A percentile compares a stretch with the other conserved stretches of the same genome.
Evolutionary conservation across 2,329 filamentous ascomycete genomes (phyloP).

Genomic region (Coniochaeta sp.): DNA sequence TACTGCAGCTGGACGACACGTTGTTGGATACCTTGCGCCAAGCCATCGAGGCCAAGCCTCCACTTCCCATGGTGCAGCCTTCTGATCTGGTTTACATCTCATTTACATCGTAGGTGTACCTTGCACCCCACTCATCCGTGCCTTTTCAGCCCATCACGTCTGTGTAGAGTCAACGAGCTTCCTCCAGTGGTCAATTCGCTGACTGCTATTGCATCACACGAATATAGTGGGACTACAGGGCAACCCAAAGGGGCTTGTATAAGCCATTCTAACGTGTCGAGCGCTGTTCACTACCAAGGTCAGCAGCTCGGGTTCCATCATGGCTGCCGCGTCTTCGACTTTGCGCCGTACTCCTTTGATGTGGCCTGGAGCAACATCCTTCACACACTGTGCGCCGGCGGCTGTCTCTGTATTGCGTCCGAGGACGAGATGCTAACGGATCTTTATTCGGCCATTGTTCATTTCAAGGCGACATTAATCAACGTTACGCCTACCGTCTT

Average conservation of each 20-base stretch:
- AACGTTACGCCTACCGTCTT: neutral
- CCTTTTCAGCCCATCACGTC: no score
- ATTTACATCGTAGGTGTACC: no score
- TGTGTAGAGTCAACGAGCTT: no score
- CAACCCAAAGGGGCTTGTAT: neutral
- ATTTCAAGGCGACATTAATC: neutral
- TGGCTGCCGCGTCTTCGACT: neutral
- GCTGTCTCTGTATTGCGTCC: neutral
- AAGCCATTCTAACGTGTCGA: neutral
- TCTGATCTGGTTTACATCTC: neutral
- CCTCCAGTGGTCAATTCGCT: no score
- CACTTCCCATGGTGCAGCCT: neutral
- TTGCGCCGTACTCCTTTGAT: neutral
- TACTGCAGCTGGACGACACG: constrained; percentile 3
- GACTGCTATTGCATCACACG: no score
- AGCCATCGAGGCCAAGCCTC: neutral
- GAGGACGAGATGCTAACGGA: neutral
- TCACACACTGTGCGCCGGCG: neutral
- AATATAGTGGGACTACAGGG: neutral
- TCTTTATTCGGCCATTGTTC: neutral
- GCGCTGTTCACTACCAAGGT: neutral
- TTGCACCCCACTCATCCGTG: no score
- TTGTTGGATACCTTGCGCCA: neutral
- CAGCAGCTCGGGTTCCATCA: neutral
- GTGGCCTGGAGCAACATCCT: neutral